These are phyloP conservation scores for Casuarina cunninghamiana DNA, from an alignment of 306 rosid genomes.

Conservation along the genomic window DNA sequence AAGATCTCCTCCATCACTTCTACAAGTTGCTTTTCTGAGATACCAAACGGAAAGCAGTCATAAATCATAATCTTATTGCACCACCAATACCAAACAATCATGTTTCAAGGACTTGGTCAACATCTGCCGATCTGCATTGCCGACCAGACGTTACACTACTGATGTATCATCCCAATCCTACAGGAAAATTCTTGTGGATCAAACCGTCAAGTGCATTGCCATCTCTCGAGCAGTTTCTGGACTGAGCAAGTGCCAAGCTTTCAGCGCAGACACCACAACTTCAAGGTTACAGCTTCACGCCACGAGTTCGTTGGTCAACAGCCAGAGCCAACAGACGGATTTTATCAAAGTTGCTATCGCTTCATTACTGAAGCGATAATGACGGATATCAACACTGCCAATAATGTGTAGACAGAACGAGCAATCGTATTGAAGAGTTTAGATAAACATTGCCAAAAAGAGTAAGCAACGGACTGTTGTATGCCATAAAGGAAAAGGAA, in stretches of 20 bases:
- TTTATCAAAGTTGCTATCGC: slow-evolving; percentile 14
- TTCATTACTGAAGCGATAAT: slow-evolving; percentile 24
- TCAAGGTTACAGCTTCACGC: not conserved
- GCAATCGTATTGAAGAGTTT: not conserved
- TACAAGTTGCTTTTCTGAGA: slow-evolving; percentile 19
- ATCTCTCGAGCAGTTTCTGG: slow-evolving; percentile 24
- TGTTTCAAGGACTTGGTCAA: slow-evolving; percentile 22
- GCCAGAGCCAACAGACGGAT: too few relatives aligned
- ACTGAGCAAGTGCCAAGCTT: slow-evolving; percentile 36
- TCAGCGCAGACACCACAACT: slow-evolving; percentile 31
- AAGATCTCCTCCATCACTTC: slow-evolving; percentile 1
- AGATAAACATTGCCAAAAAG: too few relatives aligned
- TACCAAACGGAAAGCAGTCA: slow-evolving; percentile 23
- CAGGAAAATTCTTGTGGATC: slow-evolving; percentile 12
- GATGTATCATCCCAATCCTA: slow-evolving; percentile 21
- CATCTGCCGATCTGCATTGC: not conserved
- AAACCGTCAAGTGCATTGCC: slow-evolving; percentile 29
- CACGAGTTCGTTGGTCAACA: slow-evolving; percentile 24
- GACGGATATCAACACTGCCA: slow-evolving; percentile 39
- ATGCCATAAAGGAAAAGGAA: not conserved
- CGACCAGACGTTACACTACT: not conserved
- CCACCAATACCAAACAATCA: too few relatives aligned
- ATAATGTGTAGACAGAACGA: slow-evolving; percentile 27
- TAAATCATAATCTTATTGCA: too few relatives aligned
- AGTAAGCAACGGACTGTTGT: too few relatives aligned